A percentile compares a stretch with the other conserved stretches of the same genome.
Conservation (phyloP, 805 yeast species). For the Barnettozyma vustinii region DNA sequence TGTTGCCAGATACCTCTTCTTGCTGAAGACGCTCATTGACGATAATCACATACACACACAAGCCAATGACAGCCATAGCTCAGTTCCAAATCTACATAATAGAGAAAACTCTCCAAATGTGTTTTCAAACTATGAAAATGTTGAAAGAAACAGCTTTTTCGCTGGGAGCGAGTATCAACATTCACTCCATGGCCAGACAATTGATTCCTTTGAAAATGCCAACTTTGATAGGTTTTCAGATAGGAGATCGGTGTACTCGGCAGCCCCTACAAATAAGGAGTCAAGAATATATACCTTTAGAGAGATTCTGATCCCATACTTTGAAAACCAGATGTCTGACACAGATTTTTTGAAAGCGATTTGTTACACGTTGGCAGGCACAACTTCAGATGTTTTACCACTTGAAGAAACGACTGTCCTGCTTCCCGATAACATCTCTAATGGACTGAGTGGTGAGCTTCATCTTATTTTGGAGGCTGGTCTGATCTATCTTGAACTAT, state of each 20-base stretch:
- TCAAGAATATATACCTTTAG: slow-evolving; percentile 22
- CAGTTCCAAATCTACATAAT: neutral
- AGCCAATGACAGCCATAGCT: neutral
- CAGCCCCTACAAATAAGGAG: slow-evolving; percentile 11
- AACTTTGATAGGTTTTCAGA: slow-evolving; percentile 32
- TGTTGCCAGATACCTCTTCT: slow-evolving; percentile 31
- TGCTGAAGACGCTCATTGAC: slow-evolving; percentile 22
- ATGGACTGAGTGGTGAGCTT: slow-evolving; percentile 51
- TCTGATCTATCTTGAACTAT: slow-evolving; percentile 50
- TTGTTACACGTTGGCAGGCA: slow-evolving; percentile 53
- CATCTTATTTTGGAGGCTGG: slow-evolving; percentile 66
- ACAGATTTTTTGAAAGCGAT: slow-evolving; percentile 40
- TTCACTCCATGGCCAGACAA: slow-evolving; percentile 19
- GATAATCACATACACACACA: slow-evolving; percentile 1
- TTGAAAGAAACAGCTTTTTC: slow-evolving; percentile 1
- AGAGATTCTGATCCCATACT: slow-evolving; percentile 30
- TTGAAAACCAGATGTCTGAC: slow-evolving; percentile 32
- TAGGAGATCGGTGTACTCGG: slow-evolving; percentile 31
- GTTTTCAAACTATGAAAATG: neutral
- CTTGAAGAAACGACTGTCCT: slow-evolving; percentile 30
- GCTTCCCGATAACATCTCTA: slow-evolving; percentile 50
- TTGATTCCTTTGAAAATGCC: slow-evolving; percentile 34
- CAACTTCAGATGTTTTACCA: slow-evolving; percentile 52
- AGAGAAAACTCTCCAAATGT: neutral
- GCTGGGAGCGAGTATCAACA: slow-evolving; percentile 11